Base-by-base conservation (phyloP, 305 asterid species). In the Caryopteris hybrid region DNA sequence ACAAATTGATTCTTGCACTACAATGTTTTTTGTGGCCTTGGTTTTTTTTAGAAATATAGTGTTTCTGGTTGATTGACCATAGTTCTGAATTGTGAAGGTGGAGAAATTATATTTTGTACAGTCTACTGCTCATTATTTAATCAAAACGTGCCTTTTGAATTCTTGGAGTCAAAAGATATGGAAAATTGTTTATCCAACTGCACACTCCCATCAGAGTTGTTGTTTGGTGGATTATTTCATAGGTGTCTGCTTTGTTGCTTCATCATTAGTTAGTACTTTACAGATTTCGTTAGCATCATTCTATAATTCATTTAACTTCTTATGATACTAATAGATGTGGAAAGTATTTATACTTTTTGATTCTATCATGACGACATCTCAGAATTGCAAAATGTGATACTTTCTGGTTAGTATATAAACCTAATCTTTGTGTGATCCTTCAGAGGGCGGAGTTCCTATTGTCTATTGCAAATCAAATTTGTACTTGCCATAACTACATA, bases 361-460 rank as follows among this genome's bases (percentile, higher is more conserved):
- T 27, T 16, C 64, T 51, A 51, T 16, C 55, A 16, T 8, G 18
- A 20, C 8, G 39, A 36, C 42, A 16, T 34, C n/a, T n/a, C n/a
- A n/a, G n/a, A n/a, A n/a, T n/a, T n/a, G n/a, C n/a, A n/a, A n/a
- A n/a, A n/a, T n/a, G n/a, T n/a, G n/a, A 25, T 31, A 10, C 16
- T 23, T 6, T 20, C 41, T 41, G 61, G 54, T 52, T 10, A 34
- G 22, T 39, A 38, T 52, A 68, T 74, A 1, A 58, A 34, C n/a
- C 23, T 39, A 13, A 8, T 21, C 6, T 71, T 20, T 21, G 2
- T 61, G 27, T 39, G 29, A 59, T 56, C 29, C 73, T 51, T 67
- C 75, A 81, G 89, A 64, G 54, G 41, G 74, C 72, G 3, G 89
- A 81, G 82, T 11, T n/a, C 16, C 64, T 79, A 41, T 64, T 84